Percentiles rank a stretch among this genome's conserved stretches.
phyloP scores from a whole-genome alignment of 2,329 filamentous ascomycete species.

The Ophiostoma sp. region DNA sequence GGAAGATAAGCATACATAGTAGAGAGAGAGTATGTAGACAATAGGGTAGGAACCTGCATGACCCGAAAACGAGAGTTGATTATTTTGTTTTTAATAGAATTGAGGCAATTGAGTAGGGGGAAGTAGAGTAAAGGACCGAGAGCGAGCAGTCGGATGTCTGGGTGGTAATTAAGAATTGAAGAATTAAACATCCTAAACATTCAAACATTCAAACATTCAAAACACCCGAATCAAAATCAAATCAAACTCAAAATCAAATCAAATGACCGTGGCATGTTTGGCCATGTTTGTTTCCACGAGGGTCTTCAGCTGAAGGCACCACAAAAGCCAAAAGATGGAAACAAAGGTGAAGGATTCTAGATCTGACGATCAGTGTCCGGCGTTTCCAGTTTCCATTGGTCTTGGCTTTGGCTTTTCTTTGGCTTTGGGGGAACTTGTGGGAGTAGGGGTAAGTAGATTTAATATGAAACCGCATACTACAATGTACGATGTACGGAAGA shows the following conservation, averaged over 20 bases:
- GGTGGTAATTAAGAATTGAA: no score
- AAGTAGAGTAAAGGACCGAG: not conserved
- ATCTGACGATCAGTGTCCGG: not conserved
- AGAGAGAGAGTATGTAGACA: not conserved
- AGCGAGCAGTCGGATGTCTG: not conserved
- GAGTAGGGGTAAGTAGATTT: slow-evolving; percentile 4
- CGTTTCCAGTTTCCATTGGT: not conserved
- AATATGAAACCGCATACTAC: not conserved
- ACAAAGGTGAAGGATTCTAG: not conserved
- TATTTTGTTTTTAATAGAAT: not conserved
- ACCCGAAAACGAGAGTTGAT: slow-evolving; percentile 5
- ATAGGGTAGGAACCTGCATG: not conserved
- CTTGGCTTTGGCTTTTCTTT: not conserved
- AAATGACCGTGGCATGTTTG: no score
- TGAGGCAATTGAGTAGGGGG: not conserved
- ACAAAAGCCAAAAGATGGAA: not conserved
- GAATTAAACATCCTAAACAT: no score
- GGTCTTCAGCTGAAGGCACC: not conserved
- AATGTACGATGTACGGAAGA: no score
- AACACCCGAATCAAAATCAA: no score
- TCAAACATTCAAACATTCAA: no score
- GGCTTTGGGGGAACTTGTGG: not conserved
- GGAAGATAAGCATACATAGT: not conserved
- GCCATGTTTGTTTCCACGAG: no score
- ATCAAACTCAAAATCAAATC: no score